phyloP scores from a whole-genome alignment of 108 stramenopile genomes.

The Conticribra guillardii region DNA sequence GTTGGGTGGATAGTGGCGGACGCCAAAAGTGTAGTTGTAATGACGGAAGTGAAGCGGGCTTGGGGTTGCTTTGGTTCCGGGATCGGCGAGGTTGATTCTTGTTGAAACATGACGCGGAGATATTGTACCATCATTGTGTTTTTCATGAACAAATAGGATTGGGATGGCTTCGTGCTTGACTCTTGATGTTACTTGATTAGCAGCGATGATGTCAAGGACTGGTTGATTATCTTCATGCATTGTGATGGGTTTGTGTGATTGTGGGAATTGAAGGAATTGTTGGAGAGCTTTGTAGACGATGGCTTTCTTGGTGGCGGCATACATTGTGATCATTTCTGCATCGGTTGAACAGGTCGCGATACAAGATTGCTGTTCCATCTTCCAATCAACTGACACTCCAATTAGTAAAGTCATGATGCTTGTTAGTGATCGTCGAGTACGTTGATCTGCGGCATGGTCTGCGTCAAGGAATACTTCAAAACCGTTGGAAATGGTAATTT shows the following conservation, averaged over 20 bases:
- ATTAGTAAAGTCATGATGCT: not conserved
- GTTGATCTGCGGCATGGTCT: not conserved
- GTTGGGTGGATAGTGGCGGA: not conserved
- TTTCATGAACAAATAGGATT: conserved; percentile 1
- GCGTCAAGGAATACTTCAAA: not conserved
- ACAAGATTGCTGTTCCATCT: not conserved
- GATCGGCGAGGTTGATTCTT: not conserved
- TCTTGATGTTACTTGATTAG: no score
- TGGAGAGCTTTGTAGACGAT: no score
- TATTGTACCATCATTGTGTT: not conserved
- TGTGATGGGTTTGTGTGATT: no score
- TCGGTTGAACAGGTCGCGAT: no score
- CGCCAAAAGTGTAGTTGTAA: conserved; percentile 1
- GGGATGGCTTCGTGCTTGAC: no score
- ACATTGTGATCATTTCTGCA: no score
- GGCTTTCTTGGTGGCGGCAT: no score
- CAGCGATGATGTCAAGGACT: no score
- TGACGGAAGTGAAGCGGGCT: not conserved
- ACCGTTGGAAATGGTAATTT: not conserved
- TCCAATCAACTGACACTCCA: not conserved
- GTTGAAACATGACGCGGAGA: not conserved
- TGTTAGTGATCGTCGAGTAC: not conserved
- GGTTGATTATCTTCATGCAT: no score
- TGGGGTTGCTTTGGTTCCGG: not conserved
- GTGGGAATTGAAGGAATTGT: no score